Conservation (phyloP, 1,284 basidiomycete species). For the Jaminaea rosea region DNA sequence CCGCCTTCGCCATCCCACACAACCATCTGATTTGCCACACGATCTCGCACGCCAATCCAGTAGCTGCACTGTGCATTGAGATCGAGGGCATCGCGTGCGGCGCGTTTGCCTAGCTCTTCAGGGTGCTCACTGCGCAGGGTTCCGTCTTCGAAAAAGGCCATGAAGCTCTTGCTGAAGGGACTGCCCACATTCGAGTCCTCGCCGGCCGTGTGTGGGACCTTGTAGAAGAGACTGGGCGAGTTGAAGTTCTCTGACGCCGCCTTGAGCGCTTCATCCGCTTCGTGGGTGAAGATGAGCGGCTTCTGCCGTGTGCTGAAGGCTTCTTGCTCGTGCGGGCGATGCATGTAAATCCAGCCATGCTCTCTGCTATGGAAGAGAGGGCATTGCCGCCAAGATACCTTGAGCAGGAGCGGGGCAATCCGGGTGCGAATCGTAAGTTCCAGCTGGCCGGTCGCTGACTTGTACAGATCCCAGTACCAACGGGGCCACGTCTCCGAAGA, state of each 20-base stretch:
- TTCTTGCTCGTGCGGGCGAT: conserved; percentile 6
- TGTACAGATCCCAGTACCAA: conserved; percentile 87
- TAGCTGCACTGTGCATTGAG: conserved; percentile 94
- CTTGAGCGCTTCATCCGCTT: conserved; percentile 20
- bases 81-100: conserved; percentile 74
- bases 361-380: conserved; percentile 78
- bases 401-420: conserved; percentile 73
- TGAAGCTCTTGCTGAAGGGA: conserved; percentile 79
- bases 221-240: conserved; percentile 58
- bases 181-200: conserved; percentile 87
- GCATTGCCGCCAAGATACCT: conserved; percentile 75
- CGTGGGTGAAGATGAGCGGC: conserved; percentile 21
- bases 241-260: conserved; percentile 6
- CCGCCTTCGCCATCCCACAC: conserved; percentile 62
- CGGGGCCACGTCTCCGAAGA: conserved; percentile 73
- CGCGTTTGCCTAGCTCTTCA: conserved; percentile 54
- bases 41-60: conserved; percentile 89
- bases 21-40: conserved; percentile 87
- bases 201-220: conserved; percentile 91
- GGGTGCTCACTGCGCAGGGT: conserved; percentile 50
- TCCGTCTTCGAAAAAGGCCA: conserved; percentile 73
- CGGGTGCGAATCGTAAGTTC: conserved; percentile 80
- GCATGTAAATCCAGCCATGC: conserved; percentile 75
- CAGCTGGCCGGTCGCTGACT: conserved; percentile 50
- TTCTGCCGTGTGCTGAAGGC: conserved; percentile 20